A percentile compares a stretch with the other conserved stretches of the same genome.
Evolutionary conservation across 345 rosid species (phyloP).

Genomic region (Brassica juncea): DNA sequence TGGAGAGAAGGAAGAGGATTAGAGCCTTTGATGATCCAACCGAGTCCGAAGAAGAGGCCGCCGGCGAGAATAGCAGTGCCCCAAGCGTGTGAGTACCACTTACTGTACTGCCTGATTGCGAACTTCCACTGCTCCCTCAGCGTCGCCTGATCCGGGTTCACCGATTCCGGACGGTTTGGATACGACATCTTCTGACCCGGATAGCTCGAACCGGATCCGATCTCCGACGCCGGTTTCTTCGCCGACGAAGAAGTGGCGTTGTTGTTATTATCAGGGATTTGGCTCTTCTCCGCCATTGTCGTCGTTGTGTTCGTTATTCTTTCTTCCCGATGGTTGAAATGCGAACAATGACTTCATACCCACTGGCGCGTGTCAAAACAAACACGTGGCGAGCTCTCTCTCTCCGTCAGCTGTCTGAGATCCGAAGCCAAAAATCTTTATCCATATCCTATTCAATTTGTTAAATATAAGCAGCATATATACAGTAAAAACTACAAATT

Average conservation of each 20-base stretch:
- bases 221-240: constrained; percentile 38
- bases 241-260: constrained; percentile 5
- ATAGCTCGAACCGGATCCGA: constrained; percentile 30
- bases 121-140: constrained; percentile 85
- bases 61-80: constrained; percentile 91
- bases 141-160: constrained; percentile 73
- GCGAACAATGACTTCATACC: not conserved
- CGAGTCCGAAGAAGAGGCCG: constrained; percentile 74
- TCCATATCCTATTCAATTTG: not conserved
- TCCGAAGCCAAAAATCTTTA: not conserved
- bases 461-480: not conserved
- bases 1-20: constrained; percentile 82
- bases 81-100: constrained; percentile 90
- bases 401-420: not conserved
- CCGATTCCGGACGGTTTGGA: constrained; percentile 64
- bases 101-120: constrained; percentile 72
- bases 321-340: not conserved
- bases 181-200: constrained; percentile 49
- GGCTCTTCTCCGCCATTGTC: constrained; percentile 22
- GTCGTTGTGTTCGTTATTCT: not conserved
- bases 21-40: constrained; percentile 83
- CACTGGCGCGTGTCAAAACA: not conserved
- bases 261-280: constrained; percentile 10
- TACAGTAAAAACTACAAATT: too few species aligned
- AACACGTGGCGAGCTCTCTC: constrained; percentile 11